Evolutionary conservation across 768 basidiomycete species (phyloP).

Genomic region (Austroboletus eburneus): DNA sequence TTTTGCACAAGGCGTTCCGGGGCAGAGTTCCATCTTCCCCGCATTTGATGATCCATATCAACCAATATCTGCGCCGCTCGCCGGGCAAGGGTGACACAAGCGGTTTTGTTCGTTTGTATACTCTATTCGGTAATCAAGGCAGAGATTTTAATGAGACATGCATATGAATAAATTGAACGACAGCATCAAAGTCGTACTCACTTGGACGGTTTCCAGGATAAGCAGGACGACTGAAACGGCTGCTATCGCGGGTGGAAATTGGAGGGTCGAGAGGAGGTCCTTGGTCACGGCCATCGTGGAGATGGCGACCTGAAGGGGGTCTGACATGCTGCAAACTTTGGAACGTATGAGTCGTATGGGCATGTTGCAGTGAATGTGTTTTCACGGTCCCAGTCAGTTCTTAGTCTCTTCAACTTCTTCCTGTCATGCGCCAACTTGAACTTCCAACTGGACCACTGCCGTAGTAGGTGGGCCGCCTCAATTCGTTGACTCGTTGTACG

Average conservation of each 20-base stretch:
- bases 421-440: too few relatives aligned
- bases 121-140: constrained; percentile 15
- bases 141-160: too few relatives aligned
- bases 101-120: constrained; percentile 36
- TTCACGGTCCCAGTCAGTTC: too few relatives aligned
- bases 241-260: constrained; percentile 43
- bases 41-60: constrained; percentile 44
- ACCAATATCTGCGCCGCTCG: constrained; percentile 40
- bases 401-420: too few relatives aligned
- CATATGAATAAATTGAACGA: background rate
- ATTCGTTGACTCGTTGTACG: too few relatives aligned
- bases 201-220: constrained; percentile 45
- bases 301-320: constrained; percentile 30
- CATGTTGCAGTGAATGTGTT: constrained; percentile 16
- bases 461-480: too few relatives aligned
- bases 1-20: constrained; percentile 38
- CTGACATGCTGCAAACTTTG: constrained; percentile 19
- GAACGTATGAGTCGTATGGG: constrained; percentile 29
- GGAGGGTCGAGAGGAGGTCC: constrained; percentile 31
- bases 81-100: constrained; percentile 37
- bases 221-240: constrained; percentile 38
- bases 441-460: too few relatives aligned
- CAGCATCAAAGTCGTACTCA: constrained; percentile 9
- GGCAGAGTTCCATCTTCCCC: constrained; percentile 40
- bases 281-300: constrained; percentile 27